phyloP scores from a whole-genome alignment of 768 basidiomycete genomes.

The Chalciporus sphaerocephalus region DNA sequence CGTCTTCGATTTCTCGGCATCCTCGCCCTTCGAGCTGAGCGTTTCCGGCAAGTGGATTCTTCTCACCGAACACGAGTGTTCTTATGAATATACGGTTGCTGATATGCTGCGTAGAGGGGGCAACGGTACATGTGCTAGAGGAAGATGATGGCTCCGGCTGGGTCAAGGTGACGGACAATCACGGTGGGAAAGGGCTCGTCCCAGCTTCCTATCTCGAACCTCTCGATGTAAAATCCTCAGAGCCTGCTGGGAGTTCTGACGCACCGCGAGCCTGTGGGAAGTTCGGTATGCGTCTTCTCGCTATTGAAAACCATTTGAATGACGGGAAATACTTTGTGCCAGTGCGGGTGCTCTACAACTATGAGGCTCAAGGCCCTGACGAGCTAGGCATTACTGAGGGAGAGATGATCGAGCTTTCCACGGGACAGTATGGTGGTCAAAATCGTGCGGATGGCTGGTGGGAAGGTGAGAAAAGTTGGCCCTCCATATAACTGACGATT shows the following conservation, averaged over 20 bases:
- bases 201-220: constrained; percentile 76
- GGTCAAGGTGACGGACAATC: constrained; percentile 65
- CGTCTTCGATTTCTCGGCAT: constrained; percentile 69
- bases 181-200: constrained; percentile 66
- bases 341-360: constrained; percentile 84
- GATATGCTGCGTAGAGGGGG: constrained; percentile 48
- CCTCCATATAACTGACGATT: constrained; percentile 20
- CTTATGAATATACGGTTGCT: constrained; percentile 10
- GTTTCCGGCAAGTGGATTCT: constrained; percentile 48
- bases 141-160: constrained; percentile 84
- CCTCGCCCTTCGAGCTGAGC: constrained; percentile 73
- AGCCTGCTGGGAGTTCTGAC: constrained; percentile 11
- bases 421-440: constrained; percentile 55
- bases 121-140: constrained; percentile 61
- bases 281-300: constrained; percentile 43
- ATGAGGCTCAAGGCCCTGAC: constrained; percentile 67
- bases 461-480: constrained; percentile 55
- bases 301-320: constrained; percentile 1
- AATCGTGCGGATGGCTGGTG: constrained; percentile 80
- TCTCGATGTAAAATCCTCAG: constrained; percentile 25
- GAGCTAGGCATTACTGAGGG: constrained; percentile 63
- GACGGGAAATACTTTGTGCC: constrained; percentile 4
- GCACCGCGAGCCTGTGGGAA: constrained; percentile 37
- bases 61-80: constrained; percentile 3
- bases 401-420: constrained; percentile 59